Base-by-base conservation (phyloP, 306 rosid genomes). In the Trifolium subterraneum region DNA sequence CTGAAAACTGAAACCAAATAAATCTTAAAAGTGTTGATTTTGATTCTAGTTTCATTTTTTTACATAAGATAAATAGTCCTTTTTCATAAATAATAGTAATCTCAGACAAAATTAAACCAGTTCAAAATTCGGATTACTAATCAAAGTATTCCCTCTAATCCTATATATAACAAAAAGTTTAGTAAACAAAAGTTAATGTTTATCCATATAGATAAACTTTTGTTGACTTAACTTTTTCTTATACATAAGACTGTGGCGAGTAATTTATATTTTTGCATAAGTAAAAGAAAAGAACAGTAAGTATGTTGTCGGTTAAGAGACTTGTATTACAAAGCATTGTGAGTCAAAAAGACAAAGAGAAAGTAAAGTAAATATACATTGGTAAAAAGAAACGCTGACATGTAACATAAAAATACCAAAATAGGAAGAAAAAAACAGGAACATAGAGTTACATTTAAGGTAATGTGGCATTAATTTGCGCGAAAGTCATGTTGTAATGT, bases 11-110 rank as follows among this genome's bases (percentile, higher is more conserved):
- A 78, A 75, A 60, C 67, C 55, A 13, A 72, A 71, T 60, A 68
- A 78, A 85, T 38, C 48, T 64, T 62, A 15, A 66, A 78, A 51
- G 79, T 61, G 31, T 59, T 41, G 67, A 67, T 79, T 41, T 85
- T 75, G 78, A 87, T 83, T 85, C 83, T 83, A 79, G 84, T 84
- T 82, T 61, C 14, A 36, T 84, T 82, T 74, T 81, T 83, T 82
- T 79, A 73, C 78, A 80, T 8, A 67, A 54, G 54, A 10, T 29
- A 29, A 29, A 29, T 56, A 47, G 64, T 20, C 20, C 12, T 62
- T 38, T 33, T 75, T 45, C 7, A 5, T 27, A 25, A 12, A 7
- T 66, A 41, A 65, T 33, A n/a, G n/a, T n/a, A 51, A 42, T 9
- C 10, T 29, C 33, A 27, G 5, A 27, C 31, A 4, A 27, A 27